Percentiles rank a stretch among this genome's conserved stretches.
Evolutionary conservation across 345 rosid species (phyloP).

Genomic region (Eucalyptus pumila): DNA sequence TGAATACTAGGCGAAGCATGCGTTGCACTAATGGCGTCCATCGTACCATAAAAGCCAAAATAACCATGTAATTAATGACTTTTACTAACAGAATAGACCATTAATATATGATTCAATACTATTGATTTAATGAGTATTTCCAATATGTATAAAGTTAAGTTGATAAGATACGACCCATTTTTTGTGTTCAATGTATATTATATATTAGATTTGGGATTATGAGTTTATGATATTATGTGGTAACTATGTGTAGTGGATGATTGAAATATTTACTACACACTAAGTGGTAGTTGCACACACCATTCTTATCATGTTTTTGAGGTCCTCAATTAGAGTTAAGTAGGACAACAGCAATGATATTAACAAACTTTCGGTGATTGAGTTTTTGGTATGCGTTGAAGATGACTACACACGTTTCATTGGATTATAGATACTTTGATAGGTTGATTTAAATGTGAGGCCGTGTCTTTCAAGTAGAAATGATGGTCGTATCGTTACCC

Average conservation of each 20-base stretch:
- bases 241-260: too few relatives aligned
- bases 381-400: too few relatives aligned
- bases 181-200: background rate
- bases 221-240: background rate
- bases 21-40: background rate
- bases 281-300: background rate
- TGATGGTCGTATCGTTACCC: too few relatives aligned
- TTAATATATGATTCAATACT: background rate
- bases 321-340: background rate
- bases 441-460: background rate
- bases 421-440: background rate
- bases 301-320: background rate
- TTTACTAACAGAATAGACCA: too few relatives aligned
- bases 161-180: background rate
- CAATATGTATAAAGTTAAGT: background rate
- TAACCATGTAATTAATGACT: background rate
- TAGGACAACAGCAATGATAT: background rate
- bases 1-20: background rate
- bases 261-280: background rate
- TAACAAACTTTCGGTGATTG: too few relatives aligned
- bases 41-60: background rate
- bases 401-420: background rate
- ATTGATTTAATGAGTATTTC: too few relatives aligned
- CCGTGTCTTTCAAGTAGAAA: too few relatives aligned
- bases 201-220: background rate